Conservation (phyloP, 352 stramenopile genomes). For the Globisporangium echinulatum region DNA sequence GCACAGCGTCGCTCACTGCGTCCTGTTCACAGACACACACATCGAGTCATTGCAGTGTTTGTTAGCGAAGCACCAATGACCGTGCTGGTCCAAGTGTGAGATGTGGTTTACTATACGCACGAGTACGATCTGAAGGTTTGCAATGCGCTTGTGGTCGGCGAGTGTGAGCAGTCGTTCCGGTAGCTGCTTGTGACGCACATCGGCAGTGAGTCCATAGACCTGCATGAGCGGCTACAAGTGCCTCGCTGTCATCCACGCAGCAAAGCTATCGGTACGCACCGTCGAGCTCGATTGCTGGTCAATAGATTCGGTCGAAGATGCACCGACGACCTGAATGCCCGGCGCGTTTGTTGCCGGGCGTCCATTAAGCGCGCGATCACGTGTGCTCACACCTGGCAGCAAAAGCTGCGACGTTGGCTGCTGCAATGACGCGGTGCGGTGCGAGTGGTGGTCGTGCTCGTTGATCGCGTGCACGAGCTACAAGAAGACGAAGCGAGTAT, state of each 20-base stretch:
- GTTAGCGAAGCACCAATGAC: no score
- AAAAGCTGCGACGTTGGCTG: constrained; percentile 9
- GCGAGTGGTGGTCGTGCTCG: constrained; percentile 4
- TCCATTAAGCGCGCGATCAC: background rate
- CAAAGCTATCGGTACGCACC: background rate
- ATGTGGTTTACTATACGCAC: background rate
- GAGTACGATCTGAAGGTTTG: constrained; percentile 38
- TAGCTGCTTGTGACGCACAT: constrained; percentile 1
- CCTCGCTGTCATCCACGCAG: no score
- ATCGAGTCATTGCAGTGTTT: background rate
- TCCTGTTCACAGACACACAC: background rate
- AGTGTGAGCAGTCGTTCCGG: constrained; percentile 26
- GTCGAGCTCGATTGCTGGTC: background rate
- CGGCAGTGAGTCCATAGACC: no score
- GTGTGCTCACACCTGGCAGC: background rate
- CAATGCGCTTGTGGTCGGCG: constrained; percentile 59
- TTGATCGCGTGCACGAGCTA: constrained; percentile 40
- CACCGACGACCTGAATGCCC: background rate
- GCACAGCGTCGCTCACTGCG: background rate
- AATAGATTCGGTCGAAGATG: background rate
- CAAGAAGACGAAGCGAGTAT: background rate
- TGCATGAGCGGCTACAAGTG: no score
- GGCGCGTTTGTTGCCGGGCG: background rate
- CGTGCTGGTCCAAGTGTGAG: background rate
- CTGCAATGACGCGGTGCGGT: background rate